These are phyloP conservation scores for Malus hybrid DNA, from an alignment of 331 rosid genomes.

Conservation along the genomic window DNA sequence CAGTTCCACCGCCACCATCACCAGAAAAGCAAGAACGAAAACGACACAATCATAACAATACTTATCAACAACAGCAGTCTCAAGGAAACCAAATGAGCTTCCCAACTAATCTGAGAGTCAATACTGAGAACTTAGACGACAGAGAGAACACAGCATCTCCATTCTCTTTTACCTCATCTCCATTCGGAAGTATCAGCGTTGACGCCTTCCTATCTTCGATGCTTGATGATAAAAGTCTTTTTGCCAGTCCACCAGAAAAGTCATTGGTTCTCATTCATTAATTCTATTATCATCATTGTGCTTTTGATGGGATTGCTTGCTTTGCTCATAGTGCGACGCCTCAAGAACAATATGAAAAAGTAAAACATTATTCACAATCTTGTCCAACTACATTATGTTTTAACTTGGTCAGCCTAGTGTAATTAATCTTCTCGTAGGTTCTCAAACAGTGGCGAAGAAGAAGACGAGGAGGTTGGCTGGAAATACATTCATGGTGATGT, in stretches of 20 bases:
- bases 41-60: neutral
- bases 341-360: slow-evolving; percentile 75
- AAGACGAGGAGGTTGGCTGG: slow-evolving; percentile 88
- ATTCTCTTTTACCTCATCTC: slow-evolving; percentile 55
- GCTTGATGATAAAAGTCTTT: slow-evolving; percentile 27
- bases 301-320: slow-evolving; percentile 73
- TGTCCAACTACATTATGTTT: slow-evolving; percentile 5
- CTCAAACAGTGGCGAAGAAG: slow-evolving; percentile 53
- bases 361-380: slow-evolving; percentile 25
- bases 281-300: slow-evolving; percentile 55
- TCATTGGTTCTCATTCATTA: slow-evolving; percentile 80
- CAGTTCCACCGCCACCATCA: slow-evolving; percentile 41
- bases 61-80: slow-evolving; percentile 21
- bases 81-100: slow-evolving; percentile 17
- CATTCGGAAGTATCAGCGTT: slow-evolving; percentile 30
- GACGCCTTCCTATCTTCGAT: slow-evolving; percentile 24
- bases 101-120: slow-evolving; percentile 20
- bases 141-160: slow-evolving; percentile 29
- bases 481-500: slow-evolving; percentile 72
- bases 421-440: slow-evolving; percentile 33
- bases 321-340: slow-evolving; percentile 53
- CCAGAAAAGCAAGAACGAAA: slow-evolving; percentile 50
- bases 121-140: slow-evolving; percentile 26
- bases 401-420: slow-evolving; percentile 9
- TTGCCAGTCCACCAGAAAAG: slow-evolving; percentile 45